These are phyloP conservation scores for Zygosaccharomyces pseudorouxii DNA, from an alignment of 805 yeast genomes.

Conservation along the genomic window DNA sequence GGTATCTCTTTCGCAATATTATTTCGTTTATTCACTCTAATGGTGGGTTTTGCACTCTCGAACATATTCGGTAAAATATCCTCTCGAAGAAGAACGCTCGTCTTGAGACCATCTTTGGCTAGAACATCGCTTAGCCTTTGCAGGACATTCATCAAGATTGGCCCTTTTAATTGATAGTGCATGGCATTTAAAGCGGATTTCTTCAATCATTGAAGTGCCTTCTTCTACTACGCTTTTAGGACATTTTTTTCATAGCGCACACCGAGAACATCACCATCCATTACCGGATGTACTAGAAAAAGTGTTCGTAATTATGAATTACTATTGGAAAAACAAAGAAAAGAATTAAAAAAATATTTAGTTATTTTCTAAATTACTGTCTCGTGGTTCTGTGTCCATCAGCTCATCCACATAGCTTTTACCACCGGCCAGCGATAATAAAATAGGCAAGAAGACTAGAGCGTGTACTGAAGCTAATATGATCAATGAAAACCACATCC, in stretches of 20 bases:
- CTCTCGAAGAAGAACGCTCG: constrained; percentile 10
- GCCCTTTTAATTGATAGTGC: not conserved
- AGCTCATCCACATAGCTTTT: constrained; percentile 41
- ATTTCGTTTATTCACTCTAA: not conserved
- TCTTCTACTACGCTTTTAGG: not conserved
- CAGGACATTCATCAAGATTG: constrained; percentile 27
- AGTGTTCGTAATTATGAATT: not conserved
- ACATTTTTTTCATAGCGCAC: not conserved
- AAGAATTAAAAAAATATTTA: not conserved
- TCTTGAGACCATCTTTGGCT: constrained; percentile 17
- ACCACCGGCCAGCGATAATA: constrained; percentile 63
- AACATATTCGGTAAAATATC: constrained; percentile 10
- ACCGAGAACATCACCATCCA: not conserved
- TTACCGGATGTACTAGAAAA: not conserved
- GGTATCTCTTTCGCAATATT: not conserved
- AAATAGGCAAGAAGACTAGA: constrained; percentile 70
- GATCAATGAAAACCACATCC: constrained; percentile 88
- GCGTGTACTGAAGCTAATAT: constrained; percentile 75
- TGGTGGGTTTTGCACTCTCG: constrained; percentile 6
- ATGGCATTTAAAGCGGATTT: not conserved
- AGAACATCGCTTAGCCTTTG: constrained; percentile 34
- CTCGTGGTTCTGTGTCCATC: not conserved
- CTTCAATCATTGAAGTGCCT: not conserved
- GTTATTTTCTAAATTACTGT: not conserved
- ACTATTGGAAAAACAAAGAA: not conserved